Evolutionary conservation across 805 yeast species (phyloP).

Genomic region (Saccharomyces eubayanus): DNA sequence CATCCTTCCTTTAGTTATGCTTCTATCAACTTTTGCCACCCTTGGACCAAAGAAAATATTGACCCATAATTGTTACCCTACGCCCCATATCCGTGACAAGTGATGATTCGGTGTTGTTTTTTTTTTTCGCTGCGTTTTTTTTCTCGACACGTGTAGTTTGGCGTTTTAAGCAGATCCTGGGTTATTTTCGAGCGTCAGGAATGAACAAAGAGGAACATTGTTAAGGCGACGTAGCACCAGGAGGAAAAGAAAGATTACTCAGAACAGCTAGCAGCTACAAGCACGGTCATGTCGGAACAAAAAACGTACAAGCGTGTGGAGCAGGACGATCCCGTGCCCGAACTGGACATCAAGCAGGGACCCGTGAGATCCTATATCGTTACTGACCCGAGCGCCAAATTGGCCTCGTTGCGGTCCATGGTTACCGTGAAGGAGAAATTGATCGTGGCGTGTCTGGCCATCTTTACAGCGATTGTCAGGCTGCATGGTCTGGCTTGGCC

Average conservation of each 20-base stretch:
- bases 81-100: background rate
- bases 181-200: background rate
- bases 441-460: constrained; percentile 37
- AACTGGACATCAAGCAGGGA: constrained; percentile 44
- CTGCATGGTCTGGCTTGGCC: constrained; percentile 57
- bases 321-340: constrained; percentile 34
- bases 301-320: background rate
- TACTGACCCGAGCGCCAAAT: constrained; percentile 40
- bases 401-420: constrained; percentile 37
- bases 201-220: background rate
- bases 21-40: background rate
- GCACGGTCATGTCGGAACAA: background rate
- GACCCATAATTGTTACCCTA: background rate
- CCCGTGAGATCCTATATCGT: constrained; percentile 45
- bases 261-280: background rate
- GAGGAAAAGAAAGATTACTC: background rate
- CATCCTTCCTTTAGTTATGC: background rate
- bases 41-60: background rate
- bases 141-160: background rate
- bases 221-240: background rate
- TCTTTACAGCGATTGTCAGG: constrained; percentile 51
- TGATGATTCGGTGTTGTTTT: background rate
- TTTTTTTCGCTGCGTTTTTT: background rate
- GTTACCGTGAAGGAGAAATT: constrained; percentile 34
- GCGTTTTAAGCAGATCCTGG: background rate